Conservation (phyloP, 163 green algal species). For the Coccomyxa subellipsoidea region DNA sequence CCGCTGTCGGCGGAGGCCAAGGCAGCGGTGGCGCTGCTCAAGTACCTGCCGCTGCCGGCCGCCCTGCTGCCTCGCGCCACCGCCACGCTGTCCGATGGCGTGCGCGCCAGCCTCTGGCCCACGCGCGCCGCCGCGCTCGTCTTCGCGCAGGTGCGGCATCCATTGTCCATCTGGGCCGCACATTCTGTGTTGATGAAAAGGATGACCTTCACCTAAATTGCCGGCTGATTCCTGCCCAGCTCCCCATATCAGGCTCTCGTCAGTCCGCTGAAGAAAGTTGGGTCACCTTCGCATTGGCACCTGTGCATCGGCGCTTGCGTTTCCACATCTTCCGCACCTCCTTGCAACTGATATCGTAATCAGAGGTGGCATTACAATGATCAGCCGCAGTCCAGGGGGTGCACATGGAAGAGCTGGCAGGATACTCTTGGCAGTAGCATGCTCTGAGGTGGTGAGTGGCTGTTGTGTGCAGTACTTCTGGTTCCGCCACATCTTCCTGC, state of each 20-base stretch:
- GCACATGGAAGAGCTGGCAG: too few relatives aligned
- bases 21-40: constrained; percentile 56
- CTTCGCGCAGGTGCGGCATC: constrained; percentile 34
- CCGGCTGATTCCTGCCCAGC: too few relatives aligned
- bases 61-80: constrained; percentile 30
- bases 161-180: background rate
- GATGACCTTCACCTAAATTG: too few relatives aligned
- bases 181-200: background rate
- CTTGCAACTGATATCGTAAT: too few relatives aligned
- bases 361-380: too few relatives aligned
- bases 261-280: too few relatives aligned
- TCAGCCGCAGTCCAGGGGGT: too few relatives aligned
- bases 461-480: constrained; percentile 66
- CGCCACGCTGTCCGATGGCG: constrained; percentile 19
- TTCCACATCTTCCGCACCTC: too few relatives aligned
- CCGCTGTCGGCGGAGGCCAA: constrained; percentile 59
- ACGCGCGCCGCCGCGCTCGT: constrained; percentile 65
- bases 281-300: too few relatives aligned
- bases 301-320: too few relatives aligned
- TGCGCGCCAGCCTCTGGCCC: constrained; percentile 54
- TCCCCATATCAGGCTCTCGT: too few relatives aligned
- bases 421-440: too few relatives aligned
- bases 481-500: constrained; percentile 79
- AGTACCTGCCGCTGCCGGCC: constrained; percentile 65
- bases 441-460: background rate